A percentile compares a stretch with the other conserved stretches of the same genome.
Evolutionary conservation across 257 asterid genomes (phyloP).

Genomic region (Agastache rugosa): DNA sequence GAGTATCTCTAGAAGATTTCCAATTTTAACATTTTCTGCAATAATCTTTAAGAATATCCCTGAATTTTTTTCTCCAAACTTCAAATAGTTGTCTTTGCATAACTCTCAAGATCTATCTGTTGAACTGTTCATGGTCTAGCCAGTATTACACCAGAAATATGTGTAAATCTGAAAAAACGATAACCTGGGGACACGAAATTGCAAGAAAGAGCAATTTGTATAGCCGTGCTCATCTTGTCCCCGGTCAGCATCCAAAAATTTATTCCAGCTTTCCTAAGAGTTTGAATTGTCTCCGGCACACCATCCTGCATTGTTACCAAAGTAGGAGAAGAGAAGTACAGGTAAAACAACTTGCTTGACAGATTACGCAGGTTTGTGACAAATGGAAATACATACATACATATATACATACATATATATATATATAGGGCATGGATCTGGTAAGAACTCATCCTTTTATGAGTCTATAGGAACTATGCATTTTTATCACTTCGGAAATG

Average conservation of each 20-base stretch:
- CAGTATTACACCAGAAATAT: slow-evolving; percentile 21
- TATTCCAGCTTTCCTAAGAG: slow-evolving; percentile 93
- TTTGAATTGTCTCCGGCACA: slow-evolving; percentile 93
- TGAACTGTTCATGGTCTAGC: slow-evolving; percentile 14
- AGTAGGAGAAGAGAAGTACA: slow-evolving; percentile 25
- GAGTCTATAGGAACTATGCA: too few relatives aligned
- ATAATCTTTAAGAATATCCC: background rate
- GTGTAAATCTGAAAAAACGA: slow-evolving; percentile 26
- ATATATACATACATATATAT: background rate
- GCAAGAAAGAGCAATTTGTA: slow-evolving; percentile 97
- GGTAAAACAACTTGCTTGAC: slow-evolving; percentile 31
- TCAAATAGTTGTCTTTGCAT: slow-evolving; percentile 18
- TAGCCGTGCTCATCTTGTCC: slow-evolving; percentile 94
- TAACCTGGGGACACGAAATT: slow-evolving; percentile 96
- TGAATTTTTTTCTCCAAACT: slow-evolving; percentile 14
- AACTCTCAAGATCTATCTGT: background rate
- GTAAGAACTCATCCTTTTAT: too few relatives aligned
- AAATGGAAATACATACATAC: slow-evolving; percentile 9
- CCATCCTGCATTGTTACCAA: slow-evolving; percentile 70
- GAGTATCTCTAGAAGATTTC: slow-evolving; percentile 10
- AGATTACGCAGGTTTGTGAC: slow-evolving; percentile 27
- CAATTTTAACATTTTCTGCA: slow-evolving; percentile 15
- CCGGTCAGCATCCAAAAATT: slow-evolving; percentile 99
- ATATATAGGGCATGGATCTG: too few relatives aligned
- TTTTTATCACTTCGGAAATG: too few relatives aligned